Base-by-base conservation (phyloP, 768 basidiomycete species). In the Megacollybia marginata region DNA sequence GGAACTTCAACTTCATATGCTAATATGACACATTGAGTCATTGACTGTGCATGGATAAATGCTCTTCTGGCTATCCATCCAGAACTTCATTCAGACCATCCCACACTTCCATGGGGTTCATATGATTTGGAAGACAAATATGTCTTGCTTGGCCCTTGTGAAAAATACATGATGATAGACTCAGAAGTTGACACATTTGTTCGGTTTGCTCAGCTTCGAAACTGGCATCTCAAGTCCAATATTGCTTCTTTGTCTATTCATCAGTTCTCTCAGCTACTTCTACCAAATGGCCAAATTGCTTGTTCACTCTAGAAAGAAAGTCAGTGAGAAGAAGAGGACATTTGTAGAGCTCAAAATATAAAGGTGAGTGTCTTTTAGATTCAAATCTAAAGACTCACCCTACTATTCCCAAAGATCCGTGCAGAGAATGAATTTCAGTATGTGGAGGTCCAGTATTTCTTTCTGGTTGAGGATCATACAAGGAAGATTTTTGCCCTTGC, bases 271-370 rank as follows among this genome's bases (percentile, higher is more conserved):
- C 57, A 67, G 3, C 42, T 72, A 0, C 58, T 47, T 11, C 57
- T 72, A 31, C 65, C 67, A 18, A 72, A 68, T 59, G 67, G 67
- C 0, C 70, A 72, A 53, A 57, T 67, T 49, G 66, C 61, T 9
- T 56, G 62, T 2, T 69, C 65, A 12, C 31, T 52, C 1, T 71
- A 59, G 62, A 64, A 61, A 36, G 70, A 72, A 44, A 33, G 46
- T 2, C 52, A 45, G 2, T 45, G 62, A 33, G 15, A 33, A 5
- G 13, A 42, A 10, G 20, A 44, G 9, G 54, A 64, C 12, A 20
- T 62, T 6, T 51, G 64, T 7, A 63, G 58, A 4, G 50, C 67
- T 9, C 48, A 64, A 5, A 67, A 65, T 54, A 60, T 69, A 1
- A 69, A 66, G 61, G 70, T 67, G n/a, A n/a, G n/a, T n/a, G n/a